phyloP scores from a whole-genome alignment of 2,329 filamentous ascomycete genomes.

The Cladosporium austrohemisphaericum region DNA sequence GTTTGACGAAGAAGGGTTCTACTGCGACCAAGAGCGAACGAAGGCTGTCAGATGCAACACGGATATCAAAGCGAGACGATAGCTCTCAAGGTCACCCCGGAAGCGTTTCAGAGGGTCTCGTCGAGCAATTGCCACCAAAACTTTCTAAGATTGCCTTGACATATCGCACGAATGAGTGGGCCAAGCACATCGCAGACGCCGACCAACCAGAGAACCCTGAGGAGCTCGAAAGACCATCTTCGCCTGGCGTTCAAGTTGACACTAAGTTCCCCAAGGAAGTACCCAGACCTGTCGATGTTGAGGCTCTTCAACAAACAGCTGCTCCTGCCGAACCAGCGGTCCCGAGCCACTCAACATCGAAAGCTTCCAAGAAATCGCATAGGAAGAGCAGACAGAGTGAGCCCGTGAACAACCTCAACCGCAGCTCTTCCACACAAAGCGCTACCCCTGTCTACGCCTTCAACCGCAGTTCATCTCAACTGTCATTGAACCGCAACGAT shows the following conservation, averaged over 20 bases:
- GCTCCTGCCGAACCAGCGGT: slow-evolving; percentile 29
- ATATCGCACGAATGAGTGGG: slow-evolving; percentile 94
- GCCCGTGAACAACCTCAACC: neutral
- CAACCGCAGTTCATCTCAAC: slow-evolving; percentile 15
- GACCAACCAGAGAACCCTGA: slow-evolving; percentile 68
- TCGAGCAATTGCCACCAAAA: slow-evolving; percentile 63
- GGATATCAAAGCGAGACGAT: neutral
- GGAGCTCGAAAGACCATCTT: slow-evolving; percentile 23
- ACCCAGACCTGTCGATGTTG: slow-evolving; percentile 19
- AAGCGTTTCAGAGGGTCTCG: slow-evolving; percentile 37
- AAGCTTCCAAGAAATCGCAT: slow-evolving; percentile 17
- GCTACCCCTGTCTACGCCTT: slow-evolving; percentile 22
- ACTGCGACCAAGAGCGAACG: neutral
- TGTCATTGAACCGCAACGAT: slow-evolving; percentile 17
- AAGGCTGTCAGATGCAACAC: neutral
- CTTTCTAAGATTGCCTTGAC: slow-evolving; percentile 74
- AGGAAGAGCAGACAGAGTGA: slow-evolving; percentile 14
- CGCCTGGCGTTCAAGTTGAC: slow-evolving; percentile 38
- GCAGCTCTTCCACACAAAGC: slow-evolving; percentile 11
- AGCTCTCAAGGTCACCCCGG: slow-evolving; percentile 10
- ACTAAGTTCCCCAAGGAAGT: slow-evolving; percentile 19
- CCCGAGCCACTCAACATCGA: slow-evolving; percentile 47
- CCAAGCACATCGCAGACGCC: slow-evolving; percentile 77
- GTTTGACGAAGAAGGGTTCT: neutral
- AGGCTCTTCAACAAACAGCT: slow-evolving; percentile 16